A percentile compares a stretch with the other conserved stretches of the same genome.
phyloP scores from a whole-genome alignment of 805 yeast genomes.

The Brettanomyces custersianus region DNA sequence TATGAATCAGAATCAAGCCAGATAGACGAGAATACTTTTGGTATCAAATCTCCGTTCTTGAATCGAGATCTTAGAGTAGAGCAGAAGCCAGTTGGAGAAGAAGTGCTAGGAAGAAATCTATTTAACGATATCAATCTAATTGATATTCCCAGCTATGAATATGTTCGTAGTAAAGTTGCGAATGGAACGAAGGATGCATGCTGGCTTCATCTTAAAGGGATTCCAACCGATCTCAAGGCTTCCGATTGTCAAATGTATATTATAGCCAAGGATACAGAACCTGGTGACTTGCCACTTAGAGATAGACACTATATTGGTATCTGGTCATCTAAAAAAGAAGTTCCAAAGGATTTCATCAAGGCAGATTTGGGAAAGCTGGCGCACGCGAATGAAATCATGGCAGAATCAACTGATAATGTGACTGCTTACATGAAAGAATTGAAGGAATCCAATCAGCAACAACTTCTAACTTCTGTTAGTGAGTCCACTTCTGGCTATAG shows the following conservation, averaged over 20 bases:
- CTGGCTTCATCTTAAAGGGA: constrained; percentile 3
- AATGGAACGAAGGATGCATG: constrained; percentile 11
- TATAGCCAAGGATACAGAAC: constrained; percentile 12
- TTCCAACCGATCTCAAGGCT: constrained; percentile 1
- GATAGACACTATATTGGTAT: too few species aligned
- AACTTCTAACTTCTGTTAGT: constrained; percentile 19
- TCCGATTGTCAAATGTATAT: constrained; percentile 23
- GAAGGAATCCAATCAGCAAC: constrained; percentile 20
- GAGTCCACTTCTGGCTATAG: constrained; percentile 23
- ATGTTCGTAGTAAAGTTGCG: constrained; percentile 5
- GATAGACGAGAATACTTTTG: constrained; percentile 8
- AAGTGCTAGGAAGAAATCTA: constrained; percentile 11
- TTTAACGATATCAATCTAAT: constrained; percentile 24
- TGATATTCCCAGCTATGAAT: constrained; percentile 17
- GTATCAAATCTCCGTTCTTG: constrained; percentile 22
- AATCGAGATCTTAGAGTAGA: constrained; percentile 20
- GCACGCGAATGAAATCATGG: constrained; percentile 21
- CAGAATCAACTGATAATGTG: constrained; percentile 19
- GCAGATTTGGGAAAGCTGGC: constrained; percentile 20
- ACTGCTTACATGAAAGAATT: constrained; percentile 18
- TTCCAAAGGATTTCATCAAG: constrained; percentile 3
- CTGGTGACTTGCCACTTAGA: neutral
- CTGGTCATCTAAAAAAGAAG: constrained; percentile 7
- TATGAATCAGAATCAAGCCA: constrained; percentile 8
- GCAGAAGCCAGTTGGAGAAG: constrained; percentile 12